Percentiles rank a stretch among this genome's conserved stretches.
Evolutionary conservation across 305 asterid species (phyloP).

Genomic region (Rubia tinctorum): DNA sequence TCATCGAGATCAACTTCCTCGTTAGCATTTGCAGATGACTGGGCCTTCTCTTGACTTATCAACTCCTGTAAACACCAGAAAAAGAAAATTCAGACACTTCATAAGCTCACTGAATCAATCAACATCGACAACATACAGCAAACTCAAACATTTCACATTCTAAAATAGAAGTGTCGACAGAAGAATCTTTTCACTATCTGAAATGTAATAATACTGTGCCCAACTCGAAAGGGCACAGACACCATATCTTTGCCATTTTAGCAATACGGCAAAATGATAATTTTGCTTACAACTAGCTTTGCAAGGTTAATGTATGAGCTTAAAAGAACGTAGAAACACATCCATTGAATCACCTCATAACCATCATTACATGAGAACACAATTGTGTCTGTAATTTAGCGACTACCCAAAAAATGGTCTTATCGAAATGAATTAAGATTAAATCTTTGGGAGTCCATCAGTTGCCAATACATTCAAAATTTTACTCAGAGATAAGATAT

Average conservation of each 20-base stretch:
- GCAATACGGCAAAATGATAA: background rate
- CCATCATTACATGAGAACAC: background rate
- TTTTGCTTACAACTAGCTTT: background rate
- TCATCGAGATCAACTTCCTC: slow-evolving; percentile 91
- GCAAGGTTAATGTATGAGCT: too few species aligned
- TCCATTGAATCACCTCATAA: background rate
- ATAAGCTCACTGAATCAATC: background rate
- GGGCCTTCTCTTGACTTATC: slow-evolving; percentile 58
- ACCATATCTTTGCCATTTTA: background rate
- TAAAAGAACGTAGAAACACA: background rate
- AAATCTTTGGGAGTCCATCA: background rate
- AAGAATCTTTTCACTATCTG: background rate
- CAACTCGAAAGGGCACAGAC: background rate
- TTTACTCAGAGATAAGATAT: background rate
- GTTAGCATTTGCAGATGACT: slow-evolving; percentile 50
- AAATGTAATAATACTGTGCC: background rate
- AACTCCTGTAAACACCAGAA: slow-evolving; percentile 48
- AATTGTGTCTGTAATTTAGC: background rate
- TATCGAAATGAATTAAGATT: background rate
- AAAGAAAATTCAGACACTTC: background rate
- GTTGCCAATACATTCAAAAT: background rate
- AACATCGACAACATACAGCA: background rate
- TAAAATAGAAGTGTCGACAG: background rate
- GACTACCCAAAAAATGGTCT: background rate
- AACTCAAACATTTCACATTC: background rate